Conservation (phyloP, 805 yeast genomes). For the Metschnikowia santaceciliae region DNA sequence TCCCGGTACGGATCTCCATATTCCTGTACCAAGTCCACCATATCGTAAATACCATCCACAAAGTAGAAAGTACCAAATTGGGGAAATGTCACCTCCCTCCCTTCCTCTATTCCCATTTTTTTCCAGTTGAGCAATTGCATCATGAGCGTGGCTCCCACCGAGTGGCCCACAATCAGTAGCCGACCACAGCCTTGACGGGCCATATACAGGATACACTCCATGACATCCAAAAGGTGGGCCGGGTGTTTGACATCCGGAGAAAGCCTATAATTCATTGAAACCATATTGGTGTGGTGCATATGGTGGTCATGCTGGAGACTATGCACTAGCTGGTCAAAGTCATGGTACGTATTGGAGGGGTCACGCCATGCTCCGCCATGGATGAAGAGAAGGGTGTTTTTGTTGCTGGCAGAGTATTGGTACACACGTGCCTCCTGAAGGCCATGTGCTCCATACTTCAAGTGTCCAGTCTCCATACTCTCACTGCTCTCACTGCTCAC, state of each 20-base stretch:
- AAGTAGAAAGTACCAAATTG: conserved; percentile 25
- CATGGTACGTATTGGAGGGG: conserved; percentile 54
- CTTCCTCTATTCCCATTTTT: conserved; percentile 9
- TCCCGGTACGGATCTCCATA: conserved; percentile 51
- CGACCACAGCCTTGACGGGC: conserved; percentile 16
- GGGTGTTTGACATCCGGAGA: conserved; percentile 65
- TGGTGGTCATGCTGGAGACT: conserved; percentile 2
- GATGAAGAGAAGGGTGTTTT: conserved; percentile 47
- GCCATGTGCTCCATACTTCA: conserved; percentile 29
- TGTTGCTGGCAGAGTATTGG: conserved; percentile 11
- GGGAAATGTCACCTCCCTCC: no score
- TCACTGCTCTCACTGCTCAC: no score
- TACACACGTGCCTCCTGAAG: conserved; percentile 31
- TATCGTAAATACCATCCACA: conserved; percentile 70
- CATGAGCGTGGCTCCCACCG: conserved; percentile 72
- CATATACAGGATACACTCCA: conserved; percentile 37
- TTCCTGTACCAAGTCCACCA: conserved; percentile 48
- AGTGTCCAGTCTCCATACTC: background rate
- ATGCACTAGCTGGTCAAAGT: conserved; percentile 38
- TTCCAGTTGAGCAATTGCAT: conserved; percentile 45
- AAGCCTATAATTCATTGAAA: conserved; percentile 57
- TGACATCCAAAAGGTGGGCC: conserved; percentile 52
- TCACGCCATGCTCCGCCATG: conserved; percentile 95
- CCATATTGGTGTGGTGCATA: conserved; percentile 15
- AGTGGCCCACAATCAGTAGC: conserved; percentile 59